Percentiles rank a stretch among this genome's conserved stretches.
These are phyloP conservation scores for Trichophyton verrucosum DNA, from an alignment of 2,329 filamentous ascomycete genomes.

Conservation along the genomic window DNA sequence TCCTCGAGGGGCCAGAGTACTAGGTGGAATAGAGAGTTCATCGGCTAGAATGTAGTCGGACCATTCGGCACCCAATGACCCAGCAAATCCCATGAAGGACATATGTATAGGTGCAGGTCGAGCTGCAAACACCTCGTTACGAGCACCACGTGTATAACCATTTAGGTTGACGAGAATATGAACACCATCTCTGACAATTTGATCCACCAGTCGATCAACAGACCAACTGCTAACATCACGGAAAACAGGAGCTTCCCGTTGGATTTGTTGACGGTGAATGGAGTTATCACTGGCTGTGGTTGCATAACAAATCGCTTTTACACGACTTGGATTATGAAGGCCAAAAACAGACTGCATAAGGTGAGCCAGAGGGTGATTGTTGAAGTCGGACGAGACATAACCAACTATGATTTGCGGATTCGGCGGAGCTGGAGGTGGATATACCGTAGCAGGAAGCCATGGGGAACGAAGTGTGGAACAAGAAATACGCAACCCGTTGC, in stretches of 20 bases:
- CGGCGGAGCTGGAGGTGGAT: conserved; percentile 72
- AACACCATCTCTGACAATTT: conserved; percentile 77
- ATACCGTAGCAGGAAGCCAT: conserved; percentile 74
- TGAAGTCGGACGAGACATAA: conserved; percentile 97
- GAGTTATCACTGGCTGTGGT: conserved; percentile 87
- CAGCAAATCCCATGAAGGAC: conserved; percentile 99
- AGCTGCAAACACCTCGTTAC: conserved; percentile 93
- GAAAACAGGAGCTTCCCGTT: conserved; percentile 83
- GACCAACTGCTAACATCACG: conserved; percentile 79
- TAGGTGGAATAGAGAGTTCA: conserved; percentile 66
- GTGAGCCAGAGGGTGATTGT: conserved; percentile 93
- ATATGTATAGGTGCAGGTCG: conserved; percentile 92
- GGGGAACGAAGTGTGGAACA: conserved; percentile 74
- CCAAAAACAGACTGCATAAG: conserved; percentile 99
- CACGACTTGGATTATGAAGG: conserved; percentile 60
- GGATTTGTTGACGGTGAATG: conserved; percentile 79
- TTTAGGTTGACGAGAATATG: conserved; percentile 97
- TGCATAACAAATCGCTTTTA: conserved; percentile 86
- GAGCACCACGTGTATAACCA: conserved; percentile 89
- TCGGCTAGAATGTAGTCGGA: conserved; percentile 95
- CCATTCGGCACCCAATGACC: conserved; percentile 92
- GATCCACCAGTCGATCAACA: conserved; percentile 67
- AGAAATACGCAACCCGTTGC: conserved; percentile 86
- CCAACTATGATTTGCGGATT: conserved; percentile 76
- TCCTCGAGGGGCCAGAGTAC: conserved; percentile 68